These are phyloP conservation scores for Aspergillus hancockii DNA, from an alignment of 495 filamentous ascomycete genomes.

Conservation along the genomic window DNA sequence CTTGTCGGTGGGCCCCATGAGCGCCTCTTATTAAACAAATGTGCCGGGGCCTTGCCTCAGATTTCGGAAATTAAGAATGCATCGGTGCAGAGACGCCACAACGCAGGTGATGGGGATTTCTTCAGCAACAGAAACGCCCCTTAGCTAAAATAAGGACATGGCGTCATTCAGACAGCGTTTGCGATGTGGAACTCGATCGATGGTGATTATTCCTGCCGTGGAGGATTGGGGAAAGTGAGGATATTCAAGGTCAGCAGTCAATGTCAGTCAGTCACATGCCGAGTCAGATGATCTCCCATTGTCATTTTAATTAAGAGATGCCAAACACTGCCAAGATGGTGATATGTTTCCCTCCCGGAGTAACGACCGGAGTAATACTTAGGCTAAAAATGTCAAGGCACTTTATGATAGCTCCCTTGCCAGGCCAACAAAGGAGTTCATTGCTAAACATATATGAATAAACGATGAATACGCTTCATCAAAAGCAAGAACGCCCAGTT, in stretches of 20 bases:
- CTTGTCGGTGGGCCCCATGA: not conserved
- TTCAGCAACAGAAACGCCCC: not conserved
- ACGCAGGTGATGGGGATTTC: not conserved
- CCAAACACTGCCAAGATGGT: not conserved
- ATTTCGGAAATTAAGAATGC: not conserved
- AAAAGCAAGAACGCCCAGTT: not conserved
- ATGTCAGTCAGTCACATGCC: not conserved
- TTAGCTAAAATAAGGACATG: not conserved
- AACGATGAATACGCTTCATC: too few species aligned
- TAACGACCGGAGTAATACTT: not conserved
- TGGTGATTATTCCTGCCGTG: too few species aligned
- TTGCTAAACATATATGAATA: too few species aligned
- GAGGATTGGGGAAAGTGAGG: not conserved
- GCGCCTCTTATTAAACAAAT: not conserved
- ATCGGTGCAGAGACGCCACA: slow-evolving; percentile 1
- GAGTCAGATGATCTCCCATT: not conserved
- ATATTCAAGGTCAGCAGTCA: not conserved
- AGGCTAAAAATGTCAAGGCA: too few species aligned
- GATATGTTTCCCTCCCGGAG: not conserved
- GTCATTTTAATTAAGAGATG: too few species aligned
- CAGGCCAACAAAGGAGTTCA: too few species aligned
- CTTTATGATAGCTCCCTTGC: too few species aligned
- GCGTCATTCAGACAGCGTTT: not conserved
- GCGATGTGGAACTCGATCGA: not conserved
- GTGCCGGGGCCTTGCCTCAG: not conserved